Conservation (phyloP, 352 stramenopile genomes). For the Pilasporangium apinafurcum region DNA sequence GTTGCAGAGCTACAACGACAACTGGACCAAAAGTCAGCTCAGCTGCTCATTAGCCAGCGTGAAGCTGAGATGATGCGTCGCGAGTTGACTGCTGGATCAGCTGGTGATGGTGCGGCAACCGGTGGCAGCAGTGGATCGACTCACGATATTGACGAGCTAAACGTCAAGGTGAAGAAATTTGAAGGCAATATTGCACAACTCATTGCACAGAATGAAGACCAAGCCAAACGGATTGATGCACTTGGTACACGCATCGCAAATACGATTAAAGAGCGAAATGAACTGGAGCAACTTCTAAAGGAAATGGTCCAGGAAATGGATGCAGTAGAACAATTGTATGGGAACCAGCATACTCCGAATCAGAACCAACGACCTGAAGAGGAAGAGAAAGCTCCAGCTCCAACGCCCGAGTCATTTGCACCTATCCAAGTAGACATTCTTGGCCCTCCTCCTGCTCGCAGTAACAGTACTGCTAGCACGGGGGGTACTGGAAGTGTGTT, state of each 20-base stretch:
- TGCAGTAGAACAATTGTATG: conserved; percentile 4
- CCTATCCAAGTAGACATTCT: conserved; percentile 1
- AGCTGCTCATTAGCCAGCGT: conserved; percentile 39
- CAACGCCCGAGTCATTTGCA: not conserved
- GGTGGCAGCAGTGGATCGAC: not conserved
- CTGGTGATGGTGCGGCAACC: not conserved
- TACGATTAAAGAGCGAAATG: conserved; percentile 39
- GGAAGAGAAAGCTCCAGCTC: conserved; percentile 14
- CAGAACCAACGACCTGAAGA: conserved; percentile 5
- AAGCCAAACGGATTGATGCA: conserved; percentile 37
- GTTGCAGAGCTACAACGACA: conserved; percentile 47
- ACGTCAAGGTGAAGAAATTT: conserved; percentile 42
- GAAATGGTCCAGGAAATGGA: conserved; percentile 62
- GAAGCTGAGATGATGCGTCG: conserved; percentile 39
- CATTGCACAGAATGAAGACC: conserved; percentile 51
- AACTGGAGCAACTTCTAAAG: conserved; percentile 47
- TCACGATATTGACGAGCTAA: conserved; percentile 18
- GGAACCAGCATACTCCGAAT: conserved; percentile 1
- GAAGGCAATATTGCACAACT: conserved; percentile 37
- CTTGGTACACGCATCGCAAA: conserved; percentile 36
- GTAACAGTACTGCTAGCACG: conserved; percentile 6
- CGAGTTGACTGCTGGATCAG: conserved; percentile 3
- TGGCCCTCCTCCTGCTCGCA: not conserved
- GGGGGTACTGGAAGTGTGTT: conserved; percentile 29
- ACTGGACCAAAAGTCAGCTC: conserved; percentile 44